Conservation (phyloP, 176 grass and related monocot genomes). For the Avena atlantica region DNA sequence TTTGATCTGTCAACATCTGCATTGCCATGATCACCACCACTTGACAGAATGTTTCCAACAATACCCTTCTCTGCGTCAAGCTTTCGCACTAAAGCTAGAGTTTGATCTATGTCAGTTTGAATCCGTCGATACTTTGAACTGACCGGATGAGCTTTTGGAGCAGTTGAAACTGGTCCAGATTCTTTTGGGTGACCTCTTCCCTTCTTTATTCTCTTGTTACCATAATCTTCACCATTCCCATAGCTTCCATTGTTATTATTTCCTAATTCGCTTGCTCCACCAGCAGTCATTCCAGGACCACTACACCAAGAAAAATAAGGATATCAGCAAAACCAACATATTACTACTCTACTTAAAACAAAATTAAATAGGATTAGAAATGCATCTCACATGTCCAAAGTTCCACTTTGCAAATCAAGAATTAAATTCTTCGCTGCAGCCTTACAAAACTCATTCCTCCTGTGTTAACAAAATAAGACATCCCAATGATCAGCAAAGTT, state of each 20-base stretch:
- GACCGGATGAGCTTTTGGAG: conserved; percentile 69
- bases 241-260: conserved; percentile 59
- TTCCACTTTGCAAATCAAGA: conserved; percentile 72
- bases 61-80: conserved; percentile 87
- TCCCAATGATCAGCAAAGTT: background rate
- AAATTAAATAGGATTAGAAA: conserved; percentile 2
- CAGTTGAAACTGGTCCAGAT: conserved; percentile 49
- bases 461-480: conserved; percentile 38
- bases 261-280: conserved; percentile 55
- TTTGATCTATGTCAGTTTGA: conserved; percentile 65
- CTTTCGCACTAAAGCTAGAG: conserved; percentile 63
- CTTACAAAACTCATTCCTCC: conserved; percentile 60
- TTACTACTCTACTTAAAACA: conserved; percentile 22
- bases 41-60: conserved; percentile 62
- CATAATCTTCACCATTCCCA: conserved; percentile 67
- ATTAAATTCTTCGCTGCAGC: conserved; percentile 69
- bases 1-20: conserved; percentile 66
- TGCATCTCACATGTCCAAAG: conserved; percentile 75
- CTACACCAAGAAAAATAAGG: conserved; percentile 44
- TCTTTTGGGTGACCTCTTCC: conserved; percentile 59
- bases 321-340: conserved; percentile 44
- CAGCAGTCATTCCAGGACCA: conserved; percentile 61
- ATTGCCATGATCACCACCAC: conserved; percentile 47
- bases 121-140: conserved; percentile 66
- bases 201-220: conserved; percentile 66